phyloP scores from a whole-genome alignment of 257 asterid species.

The Lantana camara region DNA sequence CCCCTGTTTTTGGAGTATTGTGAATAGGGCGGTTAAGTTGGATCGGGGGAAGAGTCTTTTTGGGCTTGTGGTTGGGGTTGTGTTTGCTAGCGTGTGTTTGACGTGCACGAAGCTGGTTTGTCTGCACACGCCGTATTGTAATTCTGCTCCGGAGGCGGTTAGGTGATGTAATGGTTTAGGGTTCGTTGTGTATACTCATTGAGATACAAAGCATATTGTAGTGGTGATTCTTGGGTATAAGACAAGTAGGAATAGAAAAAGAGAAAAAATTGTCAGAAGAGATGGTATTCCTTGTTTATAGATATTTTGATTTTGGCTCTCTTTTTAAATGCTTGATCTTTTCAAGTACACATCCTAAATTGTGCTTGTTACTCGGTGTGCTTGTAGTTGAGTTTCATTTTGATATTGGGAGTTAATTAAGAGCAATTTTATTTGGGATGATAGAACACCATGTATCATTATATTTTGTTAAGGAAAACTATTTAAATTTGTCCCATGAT shows the following conservation, averaged over 20 bases:
- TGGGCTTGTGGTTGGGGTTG: constrained; percentile 62
- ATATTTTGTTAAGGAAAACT: not conserved
- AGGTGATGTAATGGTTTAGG: constrained; percentile 46
- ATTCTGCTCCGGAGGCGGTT: constrained; percentile 99
- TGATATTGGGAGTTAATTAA: too few species aligned
- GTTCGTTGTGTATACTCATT: not conserved
- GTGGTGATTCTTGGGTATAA: not conserved
- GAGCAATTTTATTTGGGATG: too few species aligned
- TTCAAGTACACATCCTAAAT: too few species aligned
- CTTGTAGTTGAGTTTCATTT: too few species aligned
- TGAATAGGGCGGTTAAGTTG: constrained; percentile 64
- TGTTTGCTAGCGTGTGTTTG: constrained; percentile 66
- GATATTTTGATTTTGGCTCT: too few species aligned
- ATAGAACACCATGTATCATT: not conserved
- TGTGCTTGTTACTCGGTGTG: too few species aligned
- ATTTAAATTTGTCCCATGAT: not conserved
- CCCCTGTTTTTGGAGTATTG: constrained; percentile 81
- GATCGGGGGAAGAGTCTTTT: constrained; percentile 62
- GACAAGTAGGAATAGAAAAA: not conserved
- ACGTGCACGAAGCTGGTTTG: constrained; percentile 86
- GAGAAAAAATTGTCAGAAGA: not conserved
- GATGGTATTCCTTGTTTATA: too few species aligned
- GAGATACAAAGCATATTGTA: not conserved
- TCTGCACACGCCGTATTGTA: constrained; percentile 94
- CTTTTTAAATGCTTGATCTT: too few species aligned